Evolutionary conservation across 495 filamentous ascomycete genomes (phyloP).

Genomic region (Trichoderma reesei): DNA sequence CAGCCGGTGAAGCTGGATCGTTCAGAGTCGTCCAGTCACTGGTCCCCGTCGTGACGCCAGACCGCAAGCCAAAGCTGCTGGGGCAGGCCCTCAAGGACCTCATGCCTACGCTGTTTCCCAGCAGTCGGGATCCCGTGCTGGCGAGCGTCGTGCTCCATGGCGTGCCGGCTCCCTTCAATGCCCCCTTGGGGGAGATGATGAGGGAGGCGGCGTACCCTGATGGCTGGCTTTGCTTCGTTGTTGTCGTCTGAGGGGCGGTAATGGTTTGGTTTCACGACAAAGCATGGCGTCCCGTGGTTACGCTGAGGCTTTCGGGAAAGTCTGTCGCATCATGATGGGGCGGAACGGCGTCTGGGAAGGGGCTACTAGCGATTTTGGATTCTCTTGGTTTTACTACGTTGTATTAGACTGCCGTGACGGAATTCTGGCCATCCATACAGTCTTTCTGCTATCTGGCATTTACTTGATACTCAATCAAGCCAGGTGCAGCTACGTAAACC

Average conservation of each 20-base stretch:
- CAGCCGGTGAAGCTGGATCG: conserved; percentile 29
- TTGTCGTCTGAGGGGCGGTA: conserved; percentile 31
- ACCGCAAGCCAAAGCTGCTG: conserved; percentile 35
- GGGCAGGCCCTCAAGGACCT: conserved; percentile 69
- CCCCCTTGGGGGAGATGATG: conserved; percentile 78
- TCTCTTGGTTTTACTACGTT: neutral
- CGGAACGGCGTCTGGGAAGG: neutral
- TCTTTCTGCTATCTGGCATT: neutral
- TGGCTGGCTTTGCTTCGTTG: conserved; percentile 80
- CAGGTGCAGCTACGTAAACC: conserved; percentile 31
- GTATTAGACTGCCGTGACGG: too few relatives aligned
- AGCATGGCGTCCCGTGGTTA: too few relatives aligned
- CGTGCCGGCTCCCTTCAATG: conserved; percentile 68
- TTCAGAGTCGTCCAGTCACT: conserved; percentile 64
- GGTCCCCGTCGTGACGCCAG: conserved; percentile 37
- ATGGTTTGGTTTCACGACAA: too few relatives aligned
- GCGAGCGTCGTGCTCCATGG: conserved; percentile 90
- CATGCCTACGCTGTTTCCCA: conserved; percentile 79
- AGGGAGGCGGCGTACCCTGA: conserved; percentile 76
- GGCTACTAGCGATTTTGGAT: neutral
- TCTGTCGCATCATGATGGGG: neutral
- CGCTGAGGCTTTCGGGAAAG: neutral
- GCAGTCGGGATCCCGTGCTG: conserved; percentile 72
- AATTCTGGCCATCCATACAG: too few relatives aligned
- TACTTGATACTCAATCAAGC: too few relatives aligned